Evolutionary conservation across 140 eudicot species (phyloP).

Genomic region (Stevia rebaudiana): DNA sequence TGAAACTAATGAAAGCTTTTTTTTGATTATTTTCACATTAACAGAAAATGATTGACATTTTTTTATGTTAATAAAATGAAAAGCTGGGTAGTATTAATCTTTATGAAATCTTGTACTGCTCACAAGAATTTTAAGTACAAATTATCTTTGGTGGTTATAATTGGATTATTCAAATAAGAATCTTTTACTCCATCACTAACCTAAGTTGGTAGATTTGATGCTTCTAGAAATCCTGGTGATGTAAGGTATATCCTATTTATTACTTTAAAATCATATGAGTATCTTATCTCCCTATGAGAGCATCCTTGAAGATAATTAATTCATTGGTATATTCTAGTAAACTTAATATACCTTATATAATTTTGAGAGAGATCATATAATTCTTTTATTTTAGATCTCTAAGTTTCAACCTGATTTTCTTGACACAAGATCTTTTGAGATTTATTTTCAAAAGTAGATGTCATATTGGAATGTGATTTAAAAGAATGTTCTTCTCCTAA

Average conservation of each 20-base stretch:
- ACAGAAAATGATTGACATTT: not conserved
- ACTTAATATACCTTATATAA: not conserved
- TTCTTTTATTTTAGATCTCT: not conserved
- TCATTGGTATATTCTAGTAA: not conserved
- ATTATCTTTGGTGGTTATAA: not conserved
- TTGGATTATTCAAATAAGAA: not conserved
- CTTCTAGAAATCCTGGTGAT: not conserved
- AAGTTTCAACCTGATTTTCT: not conserved
- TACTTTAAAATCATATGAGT: not conserved
- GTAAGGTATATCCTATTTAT: not conserved
- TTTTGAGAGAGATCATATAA: not conserved
- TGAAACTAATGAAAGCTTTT: not conserved
- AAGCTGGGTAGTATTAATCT: not conserved
- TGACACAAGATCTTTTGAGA: not conserved
- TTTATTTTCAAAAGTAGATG: not conserved
- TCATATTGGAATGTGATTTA: not conserved
- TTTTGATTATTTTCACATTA: not conserved
- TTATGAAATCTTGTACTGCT: not conserved
- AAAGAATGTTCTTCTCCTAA: not conserved
- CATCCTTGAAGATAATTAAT: not conserved
- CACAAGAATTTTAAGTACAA: not conserved
- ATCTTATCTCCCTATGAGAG: too few species aligned
- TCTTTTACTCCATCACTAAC: not conserved
- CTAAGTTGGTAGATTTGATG: not conserved
- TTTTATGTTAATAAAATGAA: not conserved